Evolutionary conservation across 148 eudicot species (phyloP).

Genomic region (Rhododendron molle): DNA sequence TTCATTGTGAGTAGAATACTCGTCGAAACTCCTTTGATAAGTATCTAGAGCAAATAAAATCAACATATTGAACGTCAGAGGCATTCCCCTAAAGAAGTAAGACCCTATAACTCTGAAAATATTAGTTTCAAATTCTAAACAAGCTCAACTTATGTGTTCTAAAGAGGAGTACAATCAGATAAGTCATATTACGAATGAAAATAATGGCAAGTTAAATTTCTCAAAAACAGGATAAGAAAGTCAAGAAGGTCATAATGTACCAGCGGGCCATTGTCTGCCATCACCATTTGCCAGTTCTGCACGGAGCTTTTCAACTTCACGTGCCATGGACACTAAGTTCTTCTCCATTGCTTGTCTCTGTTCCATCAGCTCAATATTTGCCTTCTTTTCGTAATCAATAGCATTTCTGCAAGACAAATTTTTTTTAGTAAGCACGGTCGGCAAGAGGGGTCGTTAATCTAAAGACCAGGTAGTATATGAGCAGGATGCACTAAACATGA

Average conservation of each 20-base stretch:
- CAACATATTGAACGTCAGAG: no score
- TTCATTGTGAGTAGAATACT: not conserved
- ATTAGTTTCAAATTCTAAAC: not conserved
- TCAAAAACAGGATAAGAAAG: conserved; percentile 1
- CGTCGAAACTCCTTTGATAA: not conserved
- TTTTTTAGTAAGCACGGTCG: not conserved
- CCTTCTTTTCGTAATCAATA: conserved; percentile 91
- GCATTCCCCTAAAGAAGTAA: not conserved
- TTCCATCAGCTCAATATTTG: conserved; percentile 71
- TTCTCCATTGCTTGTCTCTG: conserved; percentile 91
- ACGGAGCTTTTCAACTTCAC: conserved; percentile 90
- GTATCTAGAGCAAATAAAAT: not conserved
- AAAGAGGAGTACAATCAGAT: not conserved
- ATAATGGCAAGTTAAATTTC: not conserved
- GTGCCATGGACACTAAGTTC: conserved; percentile 85
- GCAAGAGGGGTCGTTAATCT: not conserved
- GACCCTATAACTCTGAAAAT: not conserved
- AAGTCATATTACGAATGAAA: not conserved
- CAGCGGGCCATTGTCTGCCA: conserved; percentile 69
- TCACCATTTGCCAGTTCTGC: conserved; percentile 60
- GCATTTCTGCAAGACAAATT: conserved; percentile 46
- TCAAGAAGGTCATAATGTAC: conserved; percentile 27
- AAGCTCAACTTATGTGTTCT: not conserved
- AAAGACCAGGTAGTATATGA: not conserved
- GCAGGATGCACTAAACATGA: not conserved